Evolutionary conservation across 1,284 basidiomycete genomes (phyloP), one percentile per base, ranked within the genome.

Genomic region (Marasmius oreades): DNA sequence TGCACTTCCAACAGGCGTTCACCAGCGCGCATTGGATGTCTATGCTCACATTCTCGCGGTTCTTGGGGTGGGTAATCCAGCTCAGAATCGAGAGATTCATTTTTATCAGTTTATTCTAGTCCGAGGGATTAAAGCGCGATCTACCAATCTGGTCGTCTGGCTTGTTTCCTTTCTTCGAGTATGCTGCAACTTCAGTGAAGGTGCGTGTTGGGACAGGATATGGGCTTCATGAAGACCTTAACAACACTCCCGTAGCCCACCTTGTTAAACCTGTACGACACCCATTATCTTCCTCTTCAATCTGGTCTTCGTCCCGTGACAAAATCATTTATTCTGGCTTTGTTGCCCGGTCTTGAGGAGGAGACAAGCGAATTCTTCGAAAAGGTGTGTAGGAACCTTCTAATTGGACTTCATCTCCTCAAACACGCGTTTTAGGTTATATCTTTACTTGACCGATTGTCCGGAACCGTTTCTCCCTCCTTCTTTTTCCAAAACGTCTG

Each of bases 151-250:
- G 97, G 97, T 94, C 94, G 0, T 91, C 93, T 4, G 97, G 97
- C 3, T 73, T 99, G 8, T 96, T 99, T 66, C 97, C 97, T 0
- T 99, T 99, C 82, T 98, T 98, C 69, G 94, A 98, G 71, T 98
- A 94, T 71, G 95, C 97, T 5, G 90, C 95, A 14, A 99, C 95
- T 5, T 95, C 93, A 20, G 94, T 96, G 57, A 92, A 92, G 79
- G 91, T 89, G 64, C 55, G 75, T 60, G 6, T 60, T 43, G 18
- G 14, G 16, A 8, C 42, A 1, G 53, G 53, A 28, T 22, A 22
- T 39, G 56, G 5, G 3, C 6, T 34, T 31, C 5, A 6, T 28
- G 3, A 31, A 3, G 8, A 7, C 12, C 23, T 31, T 14, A 28
- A n/a, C 33, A 43, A 43, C 33, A 48, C 18, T 10, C 44, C 48